phyloP scores from a whole-genome alignment of 2,329 filamentous ascomycete species.

The Pseudomassariella vexata region DNA sequence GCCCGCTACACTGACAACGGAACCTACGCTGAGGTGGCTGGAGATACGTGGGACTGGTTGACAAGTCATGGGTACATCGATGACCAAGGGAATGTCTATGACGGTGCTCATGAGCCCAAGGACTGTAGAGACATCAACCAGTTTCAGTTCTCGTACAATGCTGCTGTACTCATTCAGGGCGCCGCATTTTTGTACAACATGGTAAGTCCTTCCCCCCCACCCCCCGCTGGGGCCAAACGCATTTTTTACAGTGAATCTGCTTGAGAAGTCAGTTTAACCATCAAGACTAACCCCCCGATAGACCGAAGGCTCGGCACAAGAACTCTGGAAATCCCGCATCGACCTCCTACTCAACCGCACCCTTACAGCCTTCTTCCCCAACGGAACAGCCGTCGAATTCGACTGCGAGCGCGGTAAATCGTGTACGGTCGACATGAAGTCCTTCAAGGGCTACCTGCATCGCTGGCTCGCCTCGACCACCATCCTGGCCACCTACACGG shows the following conservation, averaged over 20 bases:
- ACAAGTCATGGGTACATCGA: slow-evolving; percentile 39
- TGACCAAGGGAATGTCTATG: slow-evolving; percentile 50
- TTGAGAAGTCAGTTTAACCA: no score
- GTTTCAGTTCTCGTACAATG: slow-evolving; percentile 51
- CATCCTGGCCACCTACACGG: slow-evolving; percentile 43
- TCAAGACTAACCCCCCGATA: no score
- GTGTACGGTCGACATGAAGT: slow-evolving; percentile 54
- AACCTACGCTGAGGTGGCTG: slow-evolving; percentile 44
- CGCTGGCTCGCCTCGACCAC: slow-evolving; percentile 45
- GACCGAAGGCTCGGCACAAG: no score
- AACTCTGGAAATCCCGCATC: slow-evolving; percentile 42
- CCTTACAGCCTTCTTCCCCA: slow-evolving; percentile 40
- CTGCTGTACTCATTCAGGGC: slow-evolving; percentile 46
- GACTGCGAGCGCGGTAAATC: slow-evolving; percentile 32
- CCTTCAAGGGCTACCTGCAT: slow-evolving; percentile 52
- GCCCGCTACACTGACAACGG: slow-evolving; percentile 55
- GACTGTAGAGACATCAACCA: slow-evolving; percentile 49
- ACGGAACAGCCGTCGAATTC: slow-evolving; percentile 42
- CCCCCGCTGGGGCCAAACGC: not conserved
- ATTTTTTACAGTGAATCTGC: not conserved
- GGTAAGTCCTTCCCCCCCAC: slow-evolving; percentile 17
- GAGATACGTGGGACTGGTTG: slow-evolving; percentile 3
- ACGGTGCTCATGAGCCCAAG: slow-evolving; percentile 43
- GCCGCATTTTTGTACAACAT: slow-evolving; percentile 55
- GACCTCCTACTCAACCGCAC: slow-evolving; percentile 38